A percentile compares a stretch with the other conserved stretches of the same genome.
These are phyloP conservation scores for Candida berthetii DNA, from an alignment of 805 yeast species.

Conservation along the genomic window DNA sequence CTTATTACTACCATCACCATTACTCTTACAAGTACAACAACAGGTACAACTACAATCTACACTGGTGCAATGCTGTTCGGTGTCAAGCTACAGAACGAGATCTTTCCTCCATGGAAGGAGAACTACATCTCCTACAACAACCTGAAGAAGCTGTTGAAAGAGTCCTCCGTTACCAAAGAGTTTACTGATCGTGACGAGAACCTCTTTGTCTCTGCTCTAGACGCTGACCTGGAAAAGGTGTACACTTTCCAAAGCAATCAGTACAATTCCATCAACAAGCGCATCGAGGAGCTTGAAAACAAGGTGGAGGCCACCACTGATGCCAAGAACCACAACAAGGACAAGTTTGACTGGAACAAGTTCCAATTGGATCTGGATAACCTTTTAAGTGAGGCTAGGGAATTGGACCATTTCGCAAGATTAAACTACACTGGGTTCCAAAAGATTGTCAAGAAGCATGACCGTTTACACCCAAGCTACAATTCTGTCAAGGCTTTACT, in stretches of 20 bases:
- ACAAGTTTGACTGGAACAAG: slow-evolving; percentile 45
- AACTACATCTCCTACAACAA: slow-evolving; percentile 62
- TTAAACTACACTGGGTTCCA: slow-evolving; percentile 91
- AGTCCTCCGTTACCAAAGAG: slow-evolving; percentile 41
- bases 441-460: slow-evolving; percentile 94
- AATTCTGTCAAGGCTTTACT: slow-evolving; percentile 82
- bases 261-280: slow-evolving; percentile 61
- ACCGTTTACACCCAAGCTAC: slow-evolving; percentile 78
- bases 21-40: neutral
- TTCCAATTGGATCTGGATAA: slow-evolving; percentile 73
- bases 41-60: neutral
- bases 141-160: slow-evolving; percentile 64
- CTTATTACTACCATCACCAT: too few species aligned
- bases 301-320: slow-evolving; percentile 35
- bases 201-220: slow-evolving; percentile 59
- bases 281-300: slow-evolving; percentile 58
- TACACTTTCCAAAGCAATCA: slow-evolving; percentile 64
- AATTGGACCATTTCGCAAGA: slow-evolving; percentile 84
- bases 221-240: slow-evolving; percentile 69
- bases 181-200: slow-evolving; percentile 76
- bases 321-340: slow-evolving; percentile 17
- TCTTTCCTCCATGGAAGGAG: slow-evolving; percentile 83
- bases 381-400: slow-evolving; percentile 68
- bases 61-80: slow-evolving; percentile 87
- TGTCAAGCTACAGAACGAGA: slow-evolving; percentile 72